A percentile compares a stretch with the other conserved stretches of the same genome.
Conservation (phyloP, 2,329 filamentous ascomycete species). For the Pseudocercospora fuligena region DNA sequence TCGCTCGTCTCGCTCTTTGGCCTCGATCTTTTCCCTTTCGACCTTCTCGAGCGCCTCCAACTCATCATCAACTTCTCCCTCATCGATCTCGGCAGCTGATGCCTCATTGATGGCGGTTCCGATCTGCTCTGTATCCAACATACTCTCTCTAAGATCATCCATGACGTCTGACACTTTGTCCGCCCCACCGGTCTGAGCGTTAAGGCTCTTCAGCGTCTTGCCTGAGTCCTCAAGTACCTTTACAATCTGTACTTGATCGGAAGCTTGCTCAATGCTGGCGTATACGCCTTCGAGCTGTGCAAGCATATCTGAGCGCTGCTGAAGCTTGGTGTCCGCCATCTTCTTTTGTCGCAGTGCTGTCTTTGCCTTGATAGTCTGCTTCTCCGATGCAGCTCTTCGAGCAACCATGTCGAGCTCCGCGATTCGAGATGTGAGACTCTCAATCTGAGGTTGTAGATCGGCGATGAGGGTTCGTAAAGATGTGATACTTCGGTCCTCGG, state of each 20-base stretch:
- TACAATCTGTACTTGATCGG: slow-evolving; percentile 82
- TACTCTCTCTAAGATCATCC: slow-evolving; percentile 75
- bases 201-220: slow-evolving; percentile 72
- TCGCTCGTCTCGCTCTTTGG: slow-evolving; percentile 73
- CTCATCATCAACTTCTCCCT: slow-evolving; percentile 85
- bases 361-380: slow-evolving; percentile 76
- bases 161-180: slow-evolving; percentile 78
- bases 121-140: slow-evolving; percentile 81
- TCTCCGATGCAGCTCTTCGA: slow-evolving; percentile 70
- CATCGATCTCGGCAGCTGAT: slow-evolving; percentile 63
- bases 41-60: slow-evolving; percentile 72
- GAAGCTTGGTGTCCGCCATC: slow-evolving; percentile 73
- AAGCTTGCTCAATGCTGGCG: slow-evolving; percentile 80
- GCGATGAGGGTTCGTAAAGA: slow-evolving; percentile 75
- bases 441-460: slow-evolving; percentile 69
- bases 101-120: slow-evolving; percentile 73
- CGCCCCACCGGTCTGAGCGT: slow-evolving; percentile 75
- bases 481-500: slow-evolving; percentile 81
- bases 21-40: slow-evolving; percentile 59
- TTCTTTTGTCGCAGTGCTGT: slow-evolving; percentile 83
- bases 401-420: slow-evolving; percentile 60
- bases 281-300: slow-evolving; percentile 83
- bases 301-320: slow-evolving; percentile 73
- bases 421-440: slow-evolving; percentile 64
- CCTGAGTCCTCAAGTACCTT: slow-evolving; percentile 80